Evolutionary conservation across 306 rosid genomes (phyloP).

Genomic region (Hippophae gyantsensis): DNA sequence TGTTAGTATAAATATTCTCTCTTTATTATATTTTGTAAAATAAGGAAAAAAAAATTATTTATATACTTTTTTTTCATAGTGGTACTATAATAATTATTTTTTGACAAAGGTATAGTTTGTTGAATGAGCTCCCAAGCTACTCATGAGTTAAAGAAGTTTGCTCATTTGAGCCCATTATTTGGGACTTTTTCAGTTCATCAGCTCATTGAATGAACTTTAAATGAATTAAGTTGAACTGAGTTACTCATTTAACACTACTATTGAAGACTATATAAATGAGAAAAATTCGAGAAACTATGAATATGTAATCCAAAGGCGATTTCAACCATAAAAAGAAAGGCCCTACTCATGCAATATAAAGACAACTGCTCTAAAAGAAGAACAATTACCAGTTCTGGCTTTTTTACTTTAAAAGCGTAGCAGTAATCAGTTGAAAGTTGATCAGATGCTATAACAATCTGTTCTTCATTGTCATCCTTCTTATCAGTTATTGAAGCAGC

Average conservation of each 20-base stretch:
- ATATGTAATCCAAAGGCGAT: constrained; percentile 2
- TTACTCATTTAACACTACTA: background rate
- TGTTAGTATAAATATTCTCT: too few species aligned
- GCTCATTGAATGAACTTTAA: too few species aligned
- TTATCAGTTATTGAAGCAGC: constrained; percentile 52
- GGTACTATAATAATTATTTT: too few species aligned
- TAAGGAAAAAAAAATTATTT: too few species aligned
- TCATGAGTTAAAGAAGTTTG: too few species aligned
- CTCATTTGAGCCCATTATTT: too few species aligned
- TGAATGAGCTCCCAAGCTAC: too few species aligned
- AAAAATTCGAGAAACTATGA: constrained; percentile 2
- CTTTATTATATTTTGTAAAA: too few species aligned
- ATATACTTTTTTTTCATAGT: too few species aligned
- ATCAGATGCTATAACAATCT: constrained; percentile 58
- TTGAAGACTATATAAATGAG: constrained; percentile 1
- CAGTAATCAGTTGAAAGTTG: constrained; percentile 91
- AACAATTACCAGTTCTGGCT: constrained; percentile 57
- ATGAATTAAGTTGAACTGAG: too few species aligned
- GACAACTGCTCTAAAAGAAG: constrained; percentile 6
- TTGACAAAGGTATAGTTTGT: too few species aligned
- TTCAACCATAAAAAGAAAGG: background rate
- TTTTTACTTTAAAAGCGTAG: constrained; percentile 69
- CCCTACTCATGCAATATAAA: constrained; percentile 11
- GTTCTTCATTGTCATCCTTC: constrained; percentile 39
- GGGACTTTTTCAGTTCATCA: too few species aligned